These are phyloP conservation scores for Beverwykella pulmonaria DNA, from an alignment of 495 filamentous ascomycete genomes.

Conservation along the genomic window DNA sequence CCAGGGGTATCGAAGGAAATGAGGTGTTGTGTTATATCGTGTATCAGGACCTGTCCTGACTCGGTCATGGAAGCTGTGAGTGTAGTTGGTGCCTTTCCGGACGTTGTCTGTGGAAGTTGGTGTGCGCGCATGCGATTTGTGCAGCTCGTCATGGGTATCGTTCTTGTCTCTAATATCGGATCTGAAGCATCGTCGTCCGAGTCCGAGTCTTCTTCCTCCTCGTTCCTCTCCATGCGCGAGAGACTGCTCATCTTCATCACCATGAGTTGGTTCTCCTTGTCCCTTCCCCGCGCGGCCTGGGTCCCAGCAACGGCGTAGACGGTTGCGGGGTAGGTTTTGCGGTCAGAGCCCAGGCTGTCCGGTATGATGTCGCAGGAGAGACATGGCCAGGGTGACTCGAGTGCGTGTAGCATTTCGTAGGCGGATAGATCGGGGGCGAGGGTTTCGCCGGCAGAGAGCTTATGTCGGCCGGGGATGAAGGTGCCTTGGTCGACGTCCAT, in stretches of 20 bases:
- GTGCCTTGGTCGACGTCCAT: conserved; percentile 93
- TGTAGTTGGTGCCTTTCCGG: conserved; percentile 71
- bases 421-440: conserved; percentile 85
- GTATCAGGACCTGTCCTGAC: conserved; percentile 82
- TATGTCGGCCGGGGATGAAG: conserved; percentile 89
- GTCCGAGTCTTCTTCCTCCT: conserved; percentile 69
- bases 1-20: conserved; percentile 86
- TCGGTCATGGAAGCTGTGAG: conserved; percentile 91
- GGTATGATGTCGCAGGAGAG: conserved; percentile 91
- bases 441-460: conserved; percentile 84
- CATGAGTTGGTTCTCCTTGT: conserved; percentile 88
- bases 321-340: conserved; percentile 87
- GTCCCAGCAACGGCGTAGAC: conserved; percentile 93
- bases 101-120: conserved; percentile 69
- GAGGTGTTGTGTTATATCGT: conserved; percentile 88
- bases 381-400: conserved; percentile 93
- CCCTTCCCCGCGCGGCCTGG: conserved; percentile 73
- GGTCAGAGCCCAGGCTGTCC: conserved; percentile 85
- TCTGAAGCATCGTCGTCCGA: conserved; percentile 79
- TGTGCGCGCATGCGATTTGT: conserved; percentile 91
- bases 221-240: conserved; percentile 77
- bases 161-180: conserved; percentile 89
- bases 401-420: conserved; percentile 93
- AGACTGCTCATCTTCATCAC: conserved; percentile 93
- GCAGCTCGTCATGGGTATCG: conserved; percentile 78